phyloP scores from a whole-genome alignment of 1,139 yeast species.

The Magnusiomyces suaveolens region DNA sequence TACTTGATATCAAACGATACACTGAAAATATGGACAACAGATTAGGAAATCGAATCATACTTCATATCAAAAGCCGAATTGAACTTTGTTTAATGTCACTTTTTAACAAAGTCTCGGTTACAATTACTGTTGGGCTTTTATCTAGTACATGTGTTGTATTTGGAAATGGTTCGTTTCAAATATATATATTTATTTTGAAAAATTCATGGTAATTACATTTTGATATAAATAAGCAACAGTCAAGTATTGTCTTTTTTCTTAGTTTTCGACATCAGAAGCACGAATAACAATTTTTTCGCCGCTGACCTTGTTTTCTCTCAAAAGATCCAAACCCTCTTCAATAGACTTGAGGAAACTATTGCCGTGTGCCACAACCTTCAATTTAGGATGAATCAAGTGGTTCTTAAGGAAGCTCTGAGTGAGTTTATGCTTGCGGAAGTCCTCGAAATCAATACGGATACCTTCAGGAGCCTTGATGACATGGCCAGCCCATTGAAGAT shows the following conservation, averaged over 20 bases:
- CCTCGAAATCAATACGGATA: conserved; percentile 1
- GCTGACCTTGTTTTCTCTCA: neutral
- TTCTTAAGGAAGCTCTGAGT: neutral
- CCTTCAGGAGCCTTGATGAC: neutral
- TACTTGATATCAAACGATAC: too few species aligned
- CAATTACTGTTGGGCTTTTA: too few species aligned
- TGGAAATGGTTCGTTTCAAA: too few species aligned
- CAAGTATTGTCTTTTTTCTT: neutral
- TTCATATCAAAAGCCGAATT: too few species aligned
- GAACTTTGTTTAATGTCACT: too few species aligned
- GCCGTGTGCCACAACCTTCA: neutral
- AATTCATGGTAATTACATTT: neutral
- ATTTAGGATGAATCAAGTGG: conserved; percentile 1
- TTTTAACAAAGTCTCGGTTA: too few species aligned
- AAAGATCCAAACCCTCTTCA: neutral
- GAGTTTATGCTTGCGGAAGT: neutral
- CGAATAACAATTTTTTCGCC: conserved; percentile 4
- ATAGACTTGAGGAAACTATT: conserved; percentile 2
- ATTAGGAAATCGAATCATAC: too few species aligned
- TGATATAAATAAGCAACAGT: too few species aligned
- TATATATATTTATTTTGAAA: too few species aligned
- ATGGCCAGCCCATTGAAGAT: neutral
- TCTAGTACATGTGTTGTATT: too few species aligned
- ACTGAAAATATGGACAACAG: too few species aligned
- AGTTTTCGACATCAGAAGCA: conserved; percentile 1